Base-by-base conservation (phyloP, 805 yeast species). In the Candida quercuum region DNA sequence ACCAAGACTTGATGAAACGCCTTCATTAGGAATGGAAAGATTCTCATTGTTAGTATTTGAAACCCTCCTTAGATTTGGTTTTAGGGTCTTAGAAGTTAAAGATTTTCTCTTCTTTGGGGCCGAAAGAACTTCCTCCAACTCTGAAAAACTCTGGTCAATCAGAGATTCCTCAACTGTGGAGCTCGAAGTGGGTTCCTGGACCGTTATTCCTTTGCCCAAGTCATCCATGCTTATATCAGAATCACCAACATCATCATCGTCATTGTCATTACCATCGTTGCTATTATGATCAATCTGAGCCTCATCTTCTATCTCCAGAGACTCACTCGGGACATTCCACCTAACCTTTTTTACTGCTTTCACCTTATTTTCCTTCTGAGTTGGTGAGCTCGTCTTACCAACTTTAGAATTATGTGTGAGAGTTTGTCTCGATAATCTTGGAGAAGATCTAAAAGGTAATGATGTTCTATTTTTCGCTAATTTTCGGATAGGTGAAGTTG, bases 241-340 rank as follows among this genome's bases (percentile, higher is more conserved):
- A 25, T 49, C 54, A 13, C 35, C 39, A 27, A 21, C 38, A 15
- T 28, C 35, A 16, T 39, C 37, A 15, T 43, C 22, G 6, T 36
- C 28, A 17, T 27, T 7, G 4, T 31, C 33, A 13, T 34, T 35
- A 5, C 18, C 5, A 8, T 12, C 28, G 36, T 18, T 13, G 15
- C n/a, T n/a, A n/a, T n/a, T n/a, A n/a, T n/a, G n/a, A n/a, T n/a
- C n/a, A n/a, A n/a, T n/a, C n/a, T n/a, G n/a, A n/a, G n/a, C n/a
- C n/a, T 32, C 28, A 22, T 21, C 19, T 5, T n/a, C 24, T 28
- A 15, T 17, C n/a, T 20, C 38, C 41, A 33, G 48, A 49, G n/a
- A n/a, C n/a, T n/a, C n/a, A n/a, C n/a, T n/a, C 3, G 68, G 69
- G 11, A 63, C 63, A 40, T 66, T 66, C 72, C 75, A 71, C 43